phyloP scores from a whole-genome alignment of 805 yeast species.

The Candida parachauliodes region DNA sequence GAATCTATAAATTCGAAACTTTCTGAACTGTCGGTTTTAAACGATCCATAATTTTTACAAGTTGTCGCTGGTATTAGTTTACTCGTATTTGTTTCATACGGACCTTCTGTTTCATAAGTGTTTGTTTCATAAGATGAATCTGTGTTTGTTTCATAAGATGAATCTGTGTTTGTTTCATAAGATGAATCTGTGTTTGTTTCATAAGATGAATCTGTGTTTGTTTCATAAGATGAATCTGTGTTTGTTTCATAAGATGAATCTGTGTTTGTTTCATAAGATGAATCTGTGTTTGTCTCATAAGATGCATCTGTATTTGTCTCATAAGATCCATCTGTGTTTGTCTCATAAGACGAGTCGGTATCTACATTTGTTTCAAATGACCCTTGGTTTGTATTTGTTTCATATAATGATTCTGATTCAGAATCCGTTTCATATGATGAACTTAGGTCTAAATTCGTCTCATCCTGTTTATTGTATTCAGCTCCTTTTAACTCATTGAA shows the following conservation, averaged over 20 bases:
- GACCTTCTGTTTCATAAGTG: background rate
- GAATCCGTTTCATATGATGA: background rate
- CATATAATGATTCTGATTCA: background rate
- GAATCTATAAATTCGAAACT: slow-evolving; percentile 18
- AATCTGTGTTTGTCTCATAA: too few relatives aligned
- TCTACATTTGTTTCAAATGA: background rate
- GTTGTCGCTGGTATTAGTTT: background rate
- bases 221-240: background rate
- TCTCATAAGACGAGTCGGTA: background rate
- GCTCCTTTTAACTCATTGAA: too few relatives aligned
- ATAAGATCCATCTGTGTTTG: background rate
- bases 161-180: background rate
- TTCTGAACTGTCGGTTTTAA: slow-evolving; percentile 26
- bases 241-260: background rate
- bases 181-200: background rate
- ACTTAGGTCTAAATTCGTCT: background rate
- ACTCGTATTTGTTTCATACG: background rate
- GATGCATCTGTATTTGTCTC: background rate
- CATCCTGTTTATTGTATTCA: background rate
- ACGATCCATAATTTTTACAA: slow-evolving; percentile 40
- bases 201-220: background rate
- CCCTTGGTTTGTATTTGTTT: background rate
- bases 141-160: too few relatives aligned
- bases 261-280: background rate
- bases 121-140: background rate